Base-by-base conservation (phyloP, 176 grass and related monocot species). In the Chrysopogon serrulatus region DNA sequence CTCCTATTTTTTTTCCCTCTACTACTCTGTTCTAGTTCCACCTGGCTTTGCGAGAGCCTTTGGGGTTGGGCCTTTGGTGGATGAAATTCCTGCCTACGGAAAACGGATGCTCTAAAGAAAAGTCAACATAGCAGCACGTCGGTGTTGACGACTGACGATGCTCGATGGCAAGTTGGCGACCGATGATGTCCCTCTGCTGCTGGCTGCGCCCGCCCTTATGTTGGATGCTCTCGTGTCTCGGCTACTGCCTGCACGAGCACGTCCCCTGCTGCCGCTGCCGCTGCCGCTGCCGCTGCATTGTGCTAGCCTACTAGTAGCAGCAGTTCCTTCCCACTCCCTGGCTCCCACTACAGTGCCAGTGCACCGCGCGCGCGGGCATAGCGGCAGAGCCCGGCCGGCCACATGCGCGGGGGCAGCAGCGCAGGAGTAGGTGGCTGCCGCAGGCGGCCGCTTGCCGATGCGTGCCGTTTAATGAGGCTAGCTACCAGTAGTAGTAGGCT, bases 331-430 rank as follows among this genome's bases (percentile, higher is more conserved):
- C 37, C 70, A 32, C 31, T 62, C 66, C 35, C n/a, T n/a, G n/a
- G n/a, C n/a, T n/a, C 49, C 32, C 60, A 9, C 71, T 34, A 9
- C 77, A 70, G 27, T 6, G 35, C 51, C 64, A 12, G 45, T 65
- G 68, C 87, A 56, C 45, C 41, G 76, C 39, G 82, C 67, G 24
- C 23, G 64, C 49, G 8, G 15, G 67, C n/a, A n/a, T n/a, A n/a
- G n/a, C n/a, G n/a, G n/a, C 56, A 86, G 84, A 65, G 51, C 44
- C 81, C 59, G 68, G 68, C 62, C 87, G 87, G 77, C 76, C 87
- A 89, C 87, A 70, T 76, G 77, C 82, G 48, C 76, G 30, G 69
- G 69, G 41, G 69, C 68, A 42, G 68, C 68, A 19, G 35, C 6
- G 75, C 30, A 21, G 68, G 19, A 19, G 14, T 28, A 9, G 63